Conservation (phyloP, 1,139 yeast genomes). For the Suhomyces kunorum region DNA sequence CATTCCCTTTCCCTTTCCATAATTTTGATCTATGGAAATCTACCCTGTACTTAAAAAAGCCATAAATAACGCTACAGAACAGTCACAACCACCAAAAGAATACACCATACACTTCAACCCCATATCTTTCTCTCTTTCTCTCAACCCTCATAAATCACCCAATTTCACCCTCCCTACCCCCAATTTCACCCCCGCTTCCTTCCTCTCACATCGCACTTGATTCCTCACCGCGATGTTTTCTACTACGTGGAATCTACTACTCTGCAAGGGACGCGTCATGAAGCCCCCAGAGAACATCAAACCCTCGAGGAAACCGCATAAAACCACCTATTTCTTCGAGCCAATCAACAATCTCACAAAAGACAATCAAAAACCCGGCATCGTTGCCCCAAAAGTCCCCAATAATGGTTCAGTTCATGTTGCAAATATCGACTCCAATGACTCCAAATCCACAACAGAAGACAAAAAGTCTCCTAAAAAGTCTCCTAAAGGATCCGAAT, state of each 20-base stretch:
- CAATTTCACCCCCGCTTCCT: background rate
- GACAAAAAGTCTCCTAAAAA: background rate
- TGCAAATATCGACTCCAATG: background rate
- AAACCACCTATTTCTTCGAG: constrained; percentile 40
- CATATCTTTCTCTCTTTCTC: too few relatives aligned
- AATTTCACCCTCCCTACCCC: background rate
- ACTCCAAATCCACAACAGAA: background rate
- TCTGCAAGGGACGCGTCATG: constrained; percentile 5
- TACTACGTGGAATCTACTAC: background rate
- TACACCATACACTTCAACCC: too few relatives aligned
- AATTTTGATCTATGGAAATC: too few relatives aligned
- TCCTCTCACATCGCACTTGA: background rate
- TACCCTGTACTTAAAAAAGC: too few relatives aligned
- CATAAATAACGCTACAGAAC: too few relatives aligned
- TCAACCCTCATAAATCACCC: too few relatives aligned
- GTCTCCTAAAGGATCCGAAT: background rate
- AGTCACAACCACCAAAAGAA: too few relatives aligned
- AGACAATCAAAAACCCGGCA: background rate
- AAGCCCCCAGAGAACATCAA: constrained; percentile 15
- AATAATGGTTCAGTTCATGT: background rate
- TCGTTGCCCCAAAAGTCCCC: background rate
- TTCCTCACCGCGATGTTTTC: background rate
- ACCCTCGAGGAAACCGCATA: constrained; percentile 23
- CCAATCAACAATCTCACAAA: constrained; percentile 35
- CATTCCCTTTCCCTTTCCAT: too few relatives aligned